Evolutionary conservation across 208 protist genomes (phyloP), one percentile per base, ranked within the genome.

Genomic region (Trypanosoma brucei): DNA sequence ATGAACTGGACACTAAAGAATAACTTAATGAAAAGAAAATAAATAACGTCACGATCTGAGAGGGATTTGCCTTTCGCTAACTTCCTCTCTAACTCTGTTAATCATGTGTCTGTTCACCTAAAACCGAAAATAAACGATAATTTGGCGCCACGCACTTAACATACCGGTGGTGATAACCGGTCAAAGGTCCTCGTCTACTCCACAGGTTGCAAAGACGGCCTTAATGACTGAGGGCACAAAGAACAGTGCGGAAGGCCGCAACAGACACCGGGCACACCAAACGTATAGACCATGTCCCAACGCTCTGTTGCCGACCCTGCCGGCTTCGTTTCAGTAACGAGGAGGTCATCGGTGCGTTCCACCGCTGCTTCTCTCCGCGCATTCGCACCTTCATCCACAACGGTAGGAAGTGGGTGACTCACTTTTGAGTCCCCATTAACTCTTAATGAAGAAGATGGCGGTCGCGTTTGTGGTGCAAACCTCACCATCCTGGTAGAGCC

Each of bases 201-300:
- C 4, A 66, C 44, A 45, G 11, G 45, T 30, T 2, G 48, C 5
- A 48, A 38, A 31, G 54, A 36, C 36, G 33, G 11, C 9, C 4
- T 14, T 31, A 48, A 6, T 13, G 14, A 52, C 13, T 50, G 9
- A n/a, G 34, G 2, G 54, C 66, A 65, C 39, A 72, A 50, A 33
- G 53, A 22, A 65, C 66, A 72, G 35, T 55, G 51, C 44, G 66
- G 66, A 30, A 72, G 44, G 39, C 66, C 59, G 55, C 66, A 72
- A 8, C 37, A 65, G 2, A 72, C 66, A 8, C 66, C 66, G 22
- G 55, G 51, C 14, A 72, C 59, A 39, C 59, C 49, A 22, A 1
- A 37, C 11, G 53, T 72, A 31, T 66, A 72, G 1, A 52, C 30
- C 52, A 72, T 42, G 2, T 53, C 45, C 37, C 42, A 2, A 22